Evolutionary conservation across 441 rosid genomes (phyloP).

Genomic region (Brassica hybrid): DNA sequence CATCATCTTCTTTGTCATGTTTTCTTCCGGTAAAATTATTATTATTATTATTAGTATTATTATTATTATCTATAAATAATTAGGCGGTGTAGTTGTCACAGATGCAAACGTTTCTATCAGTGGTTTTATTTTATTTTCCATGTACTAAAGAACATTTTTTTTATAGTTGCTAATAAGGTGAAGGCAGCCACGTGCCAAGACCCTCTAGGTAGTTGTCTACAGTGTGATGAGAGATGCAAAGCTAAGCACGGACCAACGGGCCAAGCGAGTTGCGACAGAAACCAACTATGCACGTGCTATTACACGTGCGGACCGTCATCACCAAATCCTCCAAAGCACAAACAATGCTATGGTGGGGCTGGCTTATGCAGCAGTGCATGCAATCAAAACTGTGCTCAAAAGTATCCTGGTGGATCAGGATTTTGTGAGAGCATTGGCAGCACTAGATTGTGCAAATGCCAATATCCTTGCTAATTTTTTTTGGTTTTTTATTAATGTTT

Average conservation of each 20-base stretch:
- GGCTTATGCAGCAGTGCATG: conserved; percentile 18
- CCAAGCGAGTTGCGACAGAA: conserved; percentile 10
- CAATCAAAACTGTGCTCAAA: conserved; percentile 23
- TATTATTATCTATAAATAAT: not conserved
- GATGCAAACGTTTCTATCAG: not conserved
- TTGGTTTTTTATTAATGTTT: not conserved
- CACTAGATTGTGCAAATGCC: conserved; percentile 22
- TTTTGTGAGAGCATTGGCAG: conserved; percentile 23
- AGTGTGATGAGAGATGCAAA: conserved; percentile 2
- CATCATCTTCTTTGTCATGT: conserved; percentile 16
- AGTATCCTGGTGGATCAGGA: conserved; percentile 19
- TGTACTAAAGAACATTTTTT: not conserved
- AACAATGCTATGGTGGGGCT: conserved; percentile 19
- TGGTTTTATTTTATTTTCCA: not conserved
- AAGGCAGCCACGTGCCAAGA: conserved; percentile 2
- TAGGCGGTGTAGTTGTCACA: not conserved
- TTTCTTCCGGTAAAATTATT: conserved; percentile 24
- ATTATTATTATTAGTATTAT: not conserved
- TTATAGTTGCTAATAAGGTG: conserved; percentile 3
- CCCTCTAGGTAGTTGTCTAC: not conserved
- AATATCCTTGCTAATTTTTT: conserved; percentile 26
- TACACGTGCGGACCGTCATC: conserved; percentile 1
- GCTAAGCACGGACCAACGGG: conserved; percentile 21
- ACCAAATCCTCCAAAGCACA: not conserved
- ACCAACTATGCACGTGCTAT: conserved; percentile 6